Percentiles rank a stretch among this genome's conserved stretches.
Conservation (phyloP, 1,284 basidiomycete species). For the Microbotryum intermedium region DNA sequence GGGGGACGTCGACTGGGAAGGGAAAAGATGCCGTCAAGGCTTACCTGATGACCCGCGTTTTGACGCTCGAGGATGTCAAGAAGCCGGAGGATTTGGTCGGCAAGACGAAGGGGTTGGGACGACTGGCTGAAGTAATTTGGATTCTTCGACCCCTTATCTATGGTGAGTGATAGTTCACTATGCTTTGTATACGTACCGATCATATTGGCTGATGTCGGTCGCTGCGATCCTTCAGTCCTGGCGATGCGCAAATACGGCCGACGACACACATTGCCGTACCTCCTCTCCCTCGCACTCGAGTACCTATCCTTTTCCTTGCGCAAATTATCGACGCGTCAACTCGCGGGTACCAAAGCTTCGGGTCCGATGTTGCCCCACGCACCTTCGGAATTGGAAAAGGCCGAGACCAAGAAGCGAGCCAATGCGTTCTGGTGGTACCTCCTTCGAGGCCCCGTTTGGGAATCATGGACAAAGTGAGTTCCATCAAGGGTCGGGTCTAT, state of each 20-base stretch:
- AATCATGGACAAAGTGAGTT: constrained; percentile 38
- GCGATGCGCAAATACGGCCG: constrained; percentile 34
- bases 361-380: constrained; percentile 20
- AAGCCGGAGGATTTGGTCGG: constrained; percentile 34
- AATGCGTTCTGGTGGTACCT: constrained; percentile 43
- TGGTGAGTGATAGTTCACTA: constrained; percentile 23
- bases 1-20: background rate
- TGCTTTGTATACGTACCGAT: background rate
- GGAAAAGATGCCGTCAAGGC: constrained; percentile 28
- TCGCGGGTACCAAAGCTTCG: constrained; percentile 12
- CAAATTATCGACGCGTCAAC: constrained; percentile 7
- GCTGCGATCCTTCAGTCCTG: constrained; percentile 21
- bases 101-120: constrained; percentile 25
- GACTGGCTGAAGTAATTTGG: constrained; percentile 36
- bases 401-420: constrained; percentile 38
- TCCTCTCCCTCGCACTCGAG: constrained; percentile 36
- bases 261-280: constrained; percentile 33
- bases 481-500: background rate
- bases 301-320: constrained; percentile 35
- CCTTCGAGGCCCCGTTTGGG: constrained; percentile 42
- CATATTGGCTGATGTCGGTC: background rate
- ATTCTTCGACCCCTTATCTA: constrained; percentile 37
- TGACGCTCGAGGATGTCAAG: constrained; percentile 34
- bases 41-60: constrained; percentile 32
- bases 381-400: constrained; percentile 37